Conservation (phyloP, 2,329 filamentous ascomycete genomes). For the Scolecobasidium constrictum region DNA sequence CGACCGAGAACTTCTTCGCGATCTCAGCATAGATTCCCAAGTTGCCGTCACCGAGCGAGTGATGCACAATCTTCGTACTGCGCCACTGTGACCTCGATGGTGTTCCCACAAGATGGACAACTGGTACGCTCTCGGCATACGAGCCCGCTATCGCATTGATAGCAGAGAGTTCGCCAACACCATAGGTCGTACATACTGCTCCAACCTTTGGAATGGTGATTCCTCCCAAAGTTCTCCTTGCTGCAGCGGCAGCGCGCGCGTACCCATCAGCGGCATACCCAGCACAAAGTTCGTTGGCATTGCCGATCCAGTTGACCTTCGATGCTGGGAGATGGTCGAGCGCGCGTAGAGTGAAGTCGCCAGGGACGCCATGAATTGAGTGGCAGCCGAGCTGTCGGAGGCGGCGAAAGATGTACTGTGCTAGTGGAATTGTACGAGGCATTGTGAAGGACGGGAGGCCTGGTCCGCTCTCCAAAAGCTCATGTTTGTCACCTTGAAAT, state of each 20-base stretch:
- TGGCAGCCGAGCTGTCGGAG: neutral
- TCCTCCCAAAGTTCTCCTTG: neutral
- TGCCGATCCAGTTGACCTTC: conserved; percentile 36
- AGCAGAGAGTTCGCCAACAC: conserved; percentile 40
- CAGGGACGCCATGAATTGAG: conserved; percentile 25
- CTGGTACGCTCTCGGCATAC: conserved; percentile 31
- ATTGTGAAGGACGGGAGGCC: no score
- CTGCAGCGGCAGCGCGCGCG: conserved; percentile 37
- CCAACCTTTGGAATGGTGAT: conserved; percentile 23
- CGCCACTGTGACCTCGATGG: conserved; percentile 30
- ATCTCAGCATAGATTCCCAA: neutral
- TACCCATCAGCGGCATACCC: conserved; percentile 50
- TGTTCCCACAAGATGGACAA: conserved; percentile 36
- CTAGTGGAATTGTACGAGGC: neutral
- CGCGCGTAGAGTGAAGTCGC: conserved; percentile 36
- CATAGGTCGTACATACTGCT: conserved; percentile 43
- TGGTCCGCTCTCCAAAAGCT: no score
- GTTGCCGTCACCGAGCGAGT: conserved; percentile 18
- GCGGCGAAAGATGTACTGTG: neutral
- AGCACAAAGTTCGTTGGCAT: conserved; percentile 48
- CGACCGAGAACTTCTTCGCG: neutral
- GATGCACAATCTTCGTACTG: conserved; percentile 34
- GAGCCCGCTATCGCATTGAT: conserved; percentile 34
- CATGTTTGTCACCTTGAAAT: no score
- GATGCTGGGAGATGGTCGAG: conserved; percentile 30